Conservation (phyloP, 75 land plant species). For the Isoetes taiwanensis region DNA sequence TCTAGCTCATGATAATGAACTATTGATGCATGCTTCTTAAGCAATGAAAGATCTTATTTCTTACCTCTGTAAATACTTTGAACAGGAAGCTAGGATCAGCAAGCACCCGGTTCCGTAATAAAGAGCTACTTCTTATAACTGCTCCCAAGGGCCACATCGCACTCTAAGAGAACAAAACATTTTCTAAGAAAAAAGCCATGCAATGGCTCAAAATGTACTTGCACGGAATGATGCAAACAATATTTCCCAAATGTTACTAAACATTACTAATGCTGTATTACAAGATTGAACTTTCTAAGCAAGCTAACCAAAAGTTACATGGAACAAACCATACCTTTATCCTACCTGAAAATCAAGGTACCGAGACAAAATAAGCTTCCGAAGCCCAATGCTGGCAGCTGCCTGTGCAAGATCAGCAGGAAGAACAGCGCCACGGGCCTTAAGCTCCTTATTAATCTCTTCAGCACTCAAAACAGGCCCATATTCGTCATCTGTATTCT, state of each 20-base stretch:
- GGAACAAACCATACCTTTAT: neutral
- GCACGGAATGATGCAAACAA: no score
- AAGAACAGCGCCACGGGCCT: slow-evolving; percentile 46
- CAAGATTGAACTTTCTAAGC: no score
- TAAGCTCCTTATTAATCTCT: slow-evolving; percentile 44
- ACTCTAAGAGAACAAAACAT: slow-evolving; percentile 22
- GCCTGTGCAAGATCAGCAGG: slow-evolving; percentile 84
- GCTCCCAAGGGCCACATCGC: slow-evolving; percentile 54
- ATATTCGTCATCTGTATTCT: slow-evolving; percentile 32
- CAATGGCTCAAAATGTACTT: neutral
- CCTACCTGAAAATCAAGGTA: slow-evolving; percentile 79
- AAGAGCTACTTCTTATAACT: slow-evolving; percentile 35
- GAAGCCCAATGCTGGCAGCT: slow-evolving; percentile 53
- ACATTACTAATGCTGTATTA: no score
- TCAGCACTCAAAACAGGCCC: slow-evolving; percentile 69
- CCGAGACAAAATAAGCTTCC: slow-evolving; percentile 45
- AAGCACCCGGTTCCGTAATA: slow-evolving; percentile 76
- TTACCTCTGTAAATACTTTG: slow-evolving; percentile 80
- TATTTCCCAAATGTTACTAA: no score
- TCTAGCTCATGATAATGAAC: no score
- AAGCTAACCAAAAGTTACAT: neutral
- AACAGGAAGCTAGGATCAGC: slow-evolving; percentile 93
- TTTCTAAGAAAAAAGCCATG: neutral
- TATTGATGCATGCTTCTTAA: neutral
- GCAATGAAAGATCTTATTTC: slow-evolving; percentile 1